Percentiles rank a stretch among this genome's conserved stretches.
Evolutionary conservation across 2,329 filamentous ascomycete genomes (phyloP).

Genomic region (Aspergillus fructus): DNA sequence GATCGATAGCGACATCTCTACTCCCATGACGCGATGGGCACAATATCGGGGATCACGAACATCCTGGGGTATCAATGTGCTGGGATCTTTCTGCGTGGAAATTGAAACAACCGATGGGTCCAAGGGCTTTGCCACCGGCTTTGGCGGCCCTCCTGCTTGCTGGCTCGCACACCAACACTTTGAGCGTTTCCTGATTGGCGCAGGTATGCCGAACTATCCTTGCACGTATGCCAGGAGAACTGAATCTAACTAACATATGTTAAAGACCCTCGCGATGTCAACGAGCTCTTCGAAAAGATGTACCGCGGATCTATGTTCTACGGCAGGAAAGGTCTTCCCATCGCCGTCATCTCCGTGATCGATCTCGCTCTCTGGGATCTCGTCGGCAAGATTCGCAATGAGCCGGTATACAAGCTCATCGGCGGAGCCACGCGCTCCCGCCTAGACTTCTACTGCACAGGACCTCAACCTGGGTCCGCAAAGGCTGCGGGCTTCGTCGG

Average conservation of each 20-base stretch:
- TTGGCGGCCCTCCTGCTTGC: constrained; percentile 88
- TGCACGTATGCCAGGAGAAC: not conserved
- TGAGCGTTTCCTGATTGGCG: constrained; percentile 83
- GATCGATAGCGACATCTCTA: constrained; percentile 88
- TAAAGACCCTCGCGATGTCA: constrained; percentile 81
- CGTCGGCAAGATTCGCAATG: constrained; percentile 83
- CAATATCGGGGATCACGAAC: constrained; percentile 84
- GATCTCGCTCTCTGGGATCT: constrained; percentile 93
- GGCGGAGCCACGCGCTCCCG: constrained; percentile 83
- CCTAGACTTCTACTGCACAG: constrained; percentile 92
- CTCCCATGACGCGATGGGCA: constrained; percentile 86
- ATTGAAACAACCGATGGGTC: constrained; percentile 86
- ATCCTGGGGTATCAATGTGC: constrained; percentile 92
- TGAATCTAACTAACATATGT: not conserved
- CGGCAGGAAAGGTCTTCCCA: constrained; percentile 84
- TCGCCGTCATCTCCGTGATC: constrained; percentile 91
- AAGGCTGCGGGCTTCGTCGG: constrained; percentile 87
- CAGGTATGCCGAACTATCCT: constrained; percentile 46
- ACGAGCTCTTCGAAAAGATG: constrained; percentile 94
- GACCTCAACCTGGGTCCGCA: constrained; percentile 76
- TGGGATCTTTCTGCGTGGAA: constrained; percentile 89
- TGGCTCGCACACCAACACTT: constrained; percentile 95
- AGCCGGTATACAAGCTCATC: constrained; percentile 93
- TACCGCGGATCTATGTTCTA: constrained; percentile 97
- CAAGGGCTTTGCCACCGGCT: constrained; percentile 91